Evolutionary conservation across 164 flowering plant genomes (phyloP).

Genomic region (Sextonia rubra): DNA sequence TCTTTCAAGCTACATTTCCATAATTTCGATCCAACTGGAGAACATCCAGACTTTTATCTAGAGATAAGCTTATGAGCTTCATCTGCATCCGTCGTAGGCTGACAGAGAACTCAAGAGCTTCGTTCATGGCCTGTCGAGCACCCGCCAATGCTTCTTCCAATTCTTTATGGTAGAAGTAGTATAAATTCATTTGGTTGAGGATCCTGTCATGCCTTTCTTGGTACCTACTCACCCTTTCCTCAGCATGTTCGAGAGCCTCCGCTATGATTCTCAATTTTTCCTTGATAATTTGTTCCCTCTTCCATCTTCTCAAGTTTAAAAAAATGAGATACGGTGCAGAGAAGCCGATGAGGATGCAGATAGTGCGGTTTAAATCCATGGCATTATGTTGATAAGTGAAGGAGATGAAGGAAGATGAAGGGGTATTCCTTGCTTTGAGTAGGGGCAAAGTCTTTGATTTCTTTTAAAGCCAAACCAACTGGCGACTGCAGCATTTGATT

Average conservation of each 20-base stretch:
- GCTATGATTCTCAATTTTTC: constrained; percentile 35
- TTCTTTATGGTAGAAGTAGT: constrained; percentile 33
- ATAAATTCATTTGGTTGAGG: constrained; percentile 34
- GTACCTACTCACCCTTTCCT: constrained; percentile 21
- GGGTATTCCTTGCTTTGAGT: constrained; percentile 19
- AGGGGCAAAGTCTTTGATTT: neutral
- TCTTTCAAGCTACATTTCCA: neutral
- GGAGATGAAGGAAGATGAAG: neutral
- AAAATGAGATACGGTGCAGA: constrained; percentile 33
- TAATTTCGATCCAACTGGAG: neutral
- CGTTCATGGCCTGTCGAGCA: constrained; percentile 44
- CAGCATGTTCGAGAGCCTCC: constrained; percentile 41
- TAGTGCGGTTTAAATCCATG: constrained; percentile 28
- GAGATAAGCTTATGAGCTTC: constrained; percentile 29
- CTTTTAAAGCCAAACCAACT: neutral
- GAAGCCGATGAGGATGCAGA: constrained; percentile 29
- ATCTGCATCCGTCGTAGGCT: constrained; percentile 40
- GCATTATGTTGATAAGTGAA: neutral
- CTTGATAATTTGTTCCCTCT: constrained; percentile 9
- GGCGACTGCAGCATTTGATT: neutral
- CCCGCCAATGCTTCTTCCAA: constrained; percentile 35
- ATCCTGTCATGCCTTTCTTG: constrained; percentile 53
- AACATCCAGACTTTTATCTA: constrained; percentile 16
- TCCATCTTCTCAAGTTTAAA: constrained; percentile 30
- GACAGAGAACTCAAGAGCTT: constrained; percentile 36